phyloP scores from a whole-genome alignment of 345 rosid genomes.

The Gossypium stocksii region DNA sequence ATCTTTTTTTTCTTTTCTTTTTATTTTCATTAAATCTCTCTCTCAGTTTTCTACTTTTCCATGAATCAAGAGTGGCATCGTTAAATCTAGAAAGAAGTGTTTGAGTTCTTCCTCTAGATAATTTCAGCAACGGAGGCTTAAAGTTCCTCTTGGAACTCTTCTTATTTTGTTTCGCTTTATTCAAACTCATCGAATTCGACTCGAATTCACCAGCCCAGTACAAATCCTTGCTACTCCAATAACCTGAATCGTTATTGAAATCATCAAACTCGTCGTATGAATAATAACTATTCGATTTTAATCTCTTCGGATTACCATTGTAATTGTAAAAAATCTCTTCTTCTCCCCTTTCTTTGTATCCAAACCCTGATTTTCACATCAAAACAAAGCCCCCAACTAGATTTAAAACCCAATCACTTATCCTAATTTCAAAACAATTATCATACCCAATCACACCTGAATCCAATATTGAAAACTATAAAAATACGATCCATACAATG shows the following conservation, averaged over 20 bases:
- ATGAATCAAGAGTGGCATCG: constrained; percentile 40
- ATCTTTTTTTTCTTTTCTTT: too few species aligned
- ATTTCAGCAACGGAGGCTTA: constrained; percentile 30
- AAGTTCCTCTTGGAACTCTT: constrained; percentile 23
- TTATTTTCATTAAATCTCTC: too few species aligned
- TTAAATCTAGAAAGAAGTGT: constrained; percentile 49
- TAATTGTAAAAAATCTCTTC: constrained; percentile 20
- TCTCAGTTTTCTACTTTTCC: constrained; percentile 12
- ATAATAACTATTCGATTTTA: constrained; percentile 35
- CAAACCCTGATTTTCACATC: too few species aligned
- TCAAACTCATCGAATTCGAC: constrained; percentile 29
- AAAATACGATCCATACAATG: too few species aligned
- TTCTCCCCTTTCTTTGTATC: background rate
- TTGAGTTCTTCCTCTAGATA: constrained; percentile 48
- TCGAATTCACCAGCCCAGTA: constrained; percentile 30
- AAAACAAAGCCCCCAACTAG: too few species aligned
- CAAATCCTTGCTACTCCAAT: constrained; percentile 40
- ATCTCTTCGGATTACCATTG: constrained; percentile 43
- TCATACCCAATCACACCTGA: too few species aligned
- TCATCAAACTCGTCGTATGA: constrained; percentile 35
- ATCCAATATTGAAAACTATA: too few species aligned
- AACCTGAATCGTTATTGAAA: constrained; percentile 38
- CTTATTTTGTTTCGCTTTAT: constrained; percentile 21
- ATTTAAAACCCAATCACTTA: too few species aligned
- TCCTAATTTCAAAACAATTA: too few species aligned